Evolutionary conservation across 2,329 filamentous ascomycete species (phyloP).

Genomic region (Lasiodiplodia sp.): DNA sequence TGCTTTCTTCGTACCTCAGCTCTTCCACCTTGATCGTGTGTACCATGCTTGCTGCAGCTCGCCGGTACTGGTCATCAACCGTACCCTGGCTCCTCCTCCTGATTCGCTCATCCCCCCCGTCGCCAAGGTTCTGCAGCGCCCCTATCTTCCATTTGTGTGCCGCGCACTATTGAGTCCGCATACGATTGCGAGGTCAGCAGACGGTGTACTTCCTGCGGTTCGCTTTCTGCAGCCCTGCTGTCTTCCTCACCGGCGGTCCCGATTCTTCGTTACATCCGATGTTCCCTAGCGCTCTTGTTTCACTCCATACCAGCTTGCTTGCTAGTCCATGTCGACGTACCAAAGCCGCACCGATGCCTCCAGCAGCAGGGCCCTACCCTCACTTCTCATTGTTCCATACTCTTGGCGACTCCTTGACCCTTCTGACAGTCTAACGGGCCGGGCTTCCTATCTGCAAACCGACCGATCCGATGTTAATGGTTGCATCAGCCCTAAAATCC

Average conservation of each 20-base stretch:
- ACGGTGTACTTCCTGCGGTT: not conserved
- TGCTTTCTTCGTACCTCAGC: not conserved
- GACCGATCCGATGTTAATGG: not conserved
- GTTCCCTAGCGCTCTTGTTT: not conserved
- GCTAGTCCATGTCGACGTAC: not conserved
- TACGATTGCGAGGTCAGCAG: not conserved
- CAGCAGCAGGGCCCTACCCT: not conserved
- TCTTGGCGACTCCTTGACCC: not conserved
- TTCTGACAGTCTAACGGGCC: not conserved
- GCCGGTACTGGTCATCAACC: not conserved
- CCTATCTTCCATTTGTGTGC: not conserved
- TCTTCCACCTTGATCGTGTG: not conserved
- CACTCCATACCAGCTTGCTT: not conserved
- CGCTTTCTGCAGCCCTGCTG: not conserved
- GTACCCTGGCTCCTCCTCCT: not conserved
- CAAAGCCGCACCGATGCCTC: not conserved
- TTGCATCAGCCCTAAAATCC: not conserved
- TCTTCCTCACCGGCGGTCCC: not conserved
- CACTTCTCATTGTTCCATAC: too few species aligned
- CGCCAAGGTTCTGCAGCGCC: not conserved
- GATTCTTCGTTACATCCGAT: not conserved
- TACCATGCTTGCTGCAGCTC: not conserved
- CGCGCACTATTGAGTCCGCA: not conserved
- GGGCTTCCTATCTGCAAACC: not conserved
- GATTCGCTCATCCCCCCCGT: not conserved